These are phyloP conservation scores for Leccinum truebloodii DNA, from an alignment of 768 basidiomycete genomes.

Conservation along the genomic window DNA sequence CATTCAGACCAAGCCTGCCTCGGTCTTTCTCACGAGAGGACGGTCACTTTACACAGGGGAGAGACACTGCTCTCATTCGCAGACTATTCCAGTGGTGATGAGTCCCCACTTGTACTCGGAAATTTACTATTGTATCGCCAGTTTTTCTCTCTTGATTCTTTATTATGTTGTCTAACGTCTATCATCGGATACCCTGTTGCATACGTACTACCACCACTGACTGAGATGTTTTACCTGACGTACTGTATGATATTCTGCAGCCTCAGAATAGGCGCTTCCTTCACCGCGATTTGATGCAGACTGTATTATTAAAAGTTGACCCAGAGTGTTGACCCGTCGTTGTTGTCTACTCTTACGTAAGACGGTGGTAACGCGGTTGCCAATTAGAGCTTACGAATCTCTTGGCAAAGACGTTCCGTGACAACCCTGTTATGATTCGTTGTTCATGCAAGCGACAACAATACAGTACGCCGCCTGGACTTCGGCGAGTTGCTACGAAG, in stretches of 20 bases:
- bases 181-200: conserved; percentile 38
- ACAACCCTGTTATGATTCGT: background rate
- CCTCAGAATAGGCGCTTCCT: conserved; percentile 2
- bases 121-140: conserved; percentile 31
- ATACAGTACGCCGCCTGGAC: background rate
- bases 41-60: conserved; percentile 32
- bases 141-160: conserved; percentile 27
- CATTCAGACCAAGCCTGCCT: conserved; percentile 34
- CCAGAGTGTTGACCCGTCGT: no score
- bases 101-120: conserved; percentile 20
- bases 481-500: background rate
- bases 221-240: conserved; percentile 27
- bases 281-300: background rate
- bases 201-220: conserved; percentile 37
- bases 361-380: background rate
- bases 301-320: no score
- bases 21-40: conserved; percentile 35
- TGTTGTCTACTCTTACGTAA: background rate
- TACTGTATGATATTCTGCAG: conserved; percentile 28
- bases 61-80: conserved; percentile 49
- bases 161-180: conserved; percentile 29
- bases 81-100: conserved; percentile 50
- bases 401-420: background rate
- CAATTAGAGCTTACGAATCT: background rate
- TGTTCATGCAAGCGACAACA: background rate